Evolutionary conservation across 1,284 basidiomycete genomes (phyloP).

Genomic region (Retiboletus fuscus): DNA sequence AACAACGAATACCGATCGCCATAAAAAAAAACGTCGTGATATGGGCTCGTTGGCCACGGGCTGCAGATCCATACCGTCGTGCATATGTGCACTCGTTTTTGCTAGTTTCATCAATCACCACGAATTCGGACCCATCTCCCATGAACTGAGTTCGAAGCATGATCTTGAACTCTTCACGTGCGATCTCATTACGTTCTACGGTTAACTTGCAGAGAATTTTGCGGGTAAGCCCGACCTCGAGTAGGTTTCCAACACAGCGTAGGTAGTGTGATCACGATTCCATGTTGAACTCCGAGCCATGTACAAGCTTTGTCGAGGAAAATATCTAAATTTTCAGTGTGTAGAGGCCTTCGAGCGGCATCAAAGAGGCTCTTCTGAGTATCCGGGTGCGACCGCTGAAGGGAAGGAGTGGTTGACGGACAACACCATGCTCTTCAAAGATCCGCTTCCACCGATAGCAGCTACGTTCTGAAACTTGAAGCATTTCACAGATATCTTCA

Average conservation of each 20-base stretch:
- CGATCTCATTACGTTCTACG: background rate
- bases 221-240: slow-evolving; percentile 3
- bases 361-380: no score
- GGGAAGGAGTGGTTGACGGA: background rate
- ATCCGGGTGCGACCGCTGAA: no score
- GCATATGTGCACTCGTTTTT: slow-evolving; percentile 39
- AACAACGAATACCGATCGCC: slow-evolving; percentile 33
- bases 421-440: background rate
- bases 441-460: background rate
- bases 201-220: slow-evolving; percentile 5
- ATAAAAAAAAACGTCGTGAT: slow-evolving; percentile 37
- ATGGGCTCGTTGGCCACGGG: slow-evolving; percentile 26
- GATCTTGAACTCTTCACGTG: background rate
- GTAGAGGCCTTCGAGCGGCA: no score
- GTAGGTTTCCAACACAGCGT: background rate
- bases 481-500: background rate
- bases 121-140: slow-evolving; percentile 42
- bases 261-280: background rate
- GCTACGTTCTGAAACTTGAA: background rate
- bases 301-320: slow-evolving; percentile 14
- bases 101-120: slow-evolving; percentile 44
- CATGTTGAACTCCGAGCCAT: slow-evolving; percentile 2
- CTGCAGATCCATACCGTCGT: background rate
- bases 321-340: background rate
- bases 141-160: slow-evolving; percentile 6